Conservation (phyloP, 1,284 basidiomycete genomes). For the Cutaneotrichosporon sp. region DNA sequence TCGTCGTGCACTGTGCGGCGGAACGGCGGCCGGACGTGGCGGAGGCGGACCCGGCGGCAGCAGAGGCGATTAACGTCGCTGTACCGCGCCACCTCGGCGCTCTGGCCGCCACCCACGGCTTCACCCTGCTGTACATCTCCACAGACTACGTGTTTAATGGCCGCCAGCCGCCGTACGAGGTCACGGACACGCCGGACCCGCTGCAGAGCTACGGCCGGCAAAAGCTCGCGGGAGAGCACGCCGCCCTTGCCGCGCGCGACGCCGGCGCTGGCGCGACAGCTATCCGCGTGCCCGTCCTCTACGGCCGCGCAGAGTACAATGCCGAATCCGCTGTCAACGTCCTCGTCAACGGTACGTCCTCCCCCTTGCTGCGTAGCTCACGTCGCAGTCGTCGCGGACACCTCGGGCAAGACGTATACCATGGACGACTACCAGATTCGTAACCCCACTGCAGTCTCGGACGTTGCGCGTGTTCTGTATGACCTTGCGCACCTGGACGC, state of each 20-base stretch:
- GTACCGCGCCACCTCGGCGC: constrained; percentile 47
- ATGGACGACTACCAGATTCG: constrained; percentile 50
- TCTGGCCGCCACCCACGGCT: constrained; percentile 32
- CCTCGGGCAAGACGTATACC: constrained; percentile 49
- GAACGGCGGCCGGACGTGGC: constrained; percentile 50
- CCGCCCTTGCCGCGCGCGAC: constrained; percentile 29
- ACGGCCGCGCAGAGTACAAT: constrained; percentile 48
- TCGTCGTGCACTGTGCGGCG: constrained; percentile 52
- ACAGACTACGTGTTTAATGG: constrained; percentile 49
- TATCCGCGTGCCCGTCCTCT: constrained; percentile 49
- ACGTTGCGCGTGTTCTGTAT: constrained; percentile 49
- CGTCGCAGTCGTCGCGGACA: constrained; percentile 43
- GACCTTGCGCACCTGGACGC: constrained; percentile 38
- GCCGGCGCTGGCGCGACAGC: constrained; percentile 37
- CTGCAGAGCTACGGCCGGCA: constrained; percentile 51
- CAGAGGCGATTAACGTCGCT: constrained; percentile 50
- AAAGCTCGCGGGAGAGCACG: constrained; percentile 43
- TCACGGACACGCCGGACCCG: constrained; percentile 48
- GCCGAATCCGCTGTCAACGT: constrained; percentile 51
- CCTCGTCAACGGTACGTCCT: constrained; percentile 43
- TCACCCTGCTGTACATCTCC: constrained; percentile 51
- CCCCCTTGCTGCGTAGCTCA: not conserved
- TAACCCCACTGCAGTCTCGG: constrained; percentile 52
- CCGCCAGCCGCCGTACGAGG: constrained; percentile 50
- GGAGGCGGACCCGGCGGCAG: constrained; percentile 49